Conservation (phyloP, 2,329 filamentous ascomycete genomes). For the Calonectria multiphialidica region DNA sequence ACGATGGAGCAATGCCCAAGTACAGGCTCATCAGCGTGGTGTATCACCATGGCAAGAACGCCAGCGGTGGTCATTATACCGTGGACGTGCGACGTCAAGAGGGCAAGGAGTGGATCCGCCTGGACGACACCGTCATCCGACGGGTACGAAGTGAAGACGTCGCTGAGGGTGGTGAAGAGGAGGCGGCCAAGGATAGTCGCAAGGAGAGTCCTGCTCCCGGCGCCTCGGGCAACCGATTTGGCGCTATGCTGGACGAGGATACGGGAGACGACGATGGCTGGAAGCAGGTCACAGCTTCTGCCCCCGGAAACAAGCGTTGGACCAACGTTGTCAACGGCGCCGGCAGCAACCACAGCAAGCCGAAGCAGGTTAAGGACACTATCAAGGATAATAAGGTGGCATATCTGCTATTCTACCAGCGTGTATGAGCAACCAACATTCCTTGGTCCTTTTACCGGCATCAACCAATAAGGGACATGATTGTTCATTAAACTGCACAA, state of each 20-base stretch:
- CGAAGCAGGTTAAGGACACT: conserved; percentile 70
- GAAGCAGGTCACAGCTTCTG: conserved; percentile 79
- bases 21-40: conserved; percentile 92
- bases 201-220: conserved; percentile 44
- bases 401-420: conserved; percentile 96
- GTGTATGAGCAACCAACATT: conserved; percentile 61
- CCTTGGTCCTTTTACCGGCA: background rate
- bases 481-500: conserved; percentile 25
- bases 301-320: conserved; percentile 78
- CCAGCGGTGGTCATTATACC: conserved; percentile 95
- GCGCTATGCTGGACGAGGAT: conserved; percentile 75
- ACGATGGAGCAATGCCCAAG: conserved; percentile 78
- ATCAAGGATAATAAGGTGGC: conserved; percentile 96
- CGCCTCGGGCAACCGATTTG: conserved; percentile 78
- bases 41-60: conserved; percentile 98
- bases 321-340: conserved; percentile 75
- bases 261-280: conserved; percentile 78
- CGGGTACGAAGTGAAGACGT: conserved; percentile 90
- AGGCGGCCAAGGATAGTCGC: conserved; percentile 72
- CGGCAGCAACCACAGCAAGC: conserved; percentile 68
- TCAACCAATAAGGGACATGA: background rate
- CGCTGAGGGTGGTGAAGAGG: conserved; percentile 85
- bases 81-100: conserved; percentile 97
- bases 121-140: conserved; percentile 93
- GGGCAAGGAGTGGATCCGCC: conserved; percentile 93